Base-by-base conservation (phyloP, 768 basidiomycete genomes). In the Mycena rosella region DNA sequence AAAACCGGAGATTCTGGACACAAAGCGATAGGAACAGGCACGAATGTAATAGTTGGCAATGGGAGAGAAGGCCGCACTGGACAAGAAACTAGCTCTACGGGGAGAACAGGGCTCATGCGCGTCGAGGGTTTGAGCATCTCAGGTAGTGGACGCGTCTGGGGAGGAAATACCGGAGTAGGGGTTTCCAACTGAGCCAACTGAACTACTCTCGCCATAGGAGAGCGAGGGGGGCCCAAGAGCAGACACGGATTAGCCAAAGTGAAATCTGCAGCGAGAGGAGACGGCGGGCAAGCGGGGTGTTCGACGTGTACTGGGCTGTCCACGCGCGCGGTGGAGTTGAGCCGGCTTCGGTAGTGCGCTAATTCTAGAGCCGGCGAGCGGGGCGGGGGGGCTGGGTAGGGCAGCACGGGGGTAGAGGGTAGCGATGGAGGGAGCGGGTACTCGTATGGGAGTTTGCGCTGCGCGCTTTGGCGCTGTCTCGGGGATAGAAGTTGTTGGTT, bases 401-500 rank as follows among this genome's bases (percentile, higher is more conserved):
- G 45, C 26, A 29, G 32, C 38, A 49, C 45, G 24, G 58, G 65
- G 1, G 58, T 60, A 32, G 58, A 14, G 30, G 51, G 64, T 36
- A 47, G 57, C 11, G 59, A 67, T 52, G 60, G 18, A 20, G 51
- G 40, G 34, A 38, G 38, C 38, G 38, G 38, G 14, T 38, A 38
- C 38, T 67, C 29, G 32, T 67, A 56, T 14, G 60, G 10, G 40
- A 58, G 60, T 53, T 47, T 61, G 26, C 38, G 60, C 27, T 67
- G 60, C 6, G 60, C 60, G 14, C 20, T 42, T 51, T 58, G 66
- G 40, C 59, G 65, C 65, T 61, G 45, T 60, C 51, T 40, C 26
- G 64, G 57, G 64, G 64, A 54, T 61, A 67, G 60, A 56, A 66
- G 44, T 48, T 53, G 58, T 59, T 26, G 44, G 42, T 60, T 67